Evolutionary conservation across 768 basidiomycete species (phyloP).

Genomic region (Russula vinacea): DNA sequence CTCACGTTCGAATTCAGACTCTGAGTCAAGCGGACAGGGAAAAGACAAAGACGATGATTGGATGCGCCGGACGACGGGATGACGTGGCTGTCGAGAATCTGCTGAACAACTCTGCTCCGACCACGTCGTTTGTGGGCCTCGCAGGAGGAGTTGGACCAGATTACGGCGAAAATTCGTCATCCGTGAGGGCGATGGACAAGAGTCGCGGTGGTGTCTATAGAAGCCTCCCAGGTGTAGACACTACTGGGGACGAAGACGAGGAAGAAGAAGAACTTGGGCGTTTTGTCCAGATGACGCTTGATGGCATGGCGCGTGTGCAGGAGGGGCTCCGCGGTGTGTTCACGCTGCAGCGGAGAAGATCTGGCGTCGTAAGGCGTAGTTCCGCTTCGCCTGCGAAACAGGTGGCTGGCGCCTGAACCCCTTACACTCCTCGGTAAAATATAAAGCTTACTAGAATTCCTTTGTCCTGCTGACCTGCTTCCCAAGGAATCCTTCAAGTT

Average conservation of each 20-base stretch:
- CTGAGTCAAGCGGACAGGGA: not conserved
- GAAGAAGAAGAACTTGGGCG: conserved; percentile 20
- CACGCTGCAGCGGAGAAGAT: conserved; percentile 15
- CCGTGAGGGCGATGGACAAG: conserved; percentile 5
- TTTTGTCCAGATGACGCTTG: conserved; percentile 26
- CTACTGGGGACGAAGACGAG: conserved; percentile 14
- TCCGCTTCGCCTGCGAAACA: not conserved
- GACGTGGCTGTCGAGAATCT: conserved; percentile 27
- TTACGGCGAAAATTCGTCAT: conserved; percentile 18
- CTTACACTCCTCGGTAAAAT: not conserved
- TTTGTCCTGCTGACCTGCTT: not conserved
- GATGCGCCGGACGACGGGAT: conserved; percentile 21
- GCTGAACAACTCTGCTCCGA: not conserved
- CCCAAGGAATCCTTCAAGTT: not conserved
- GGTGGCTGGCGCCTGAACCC: conserved; percentile 16
- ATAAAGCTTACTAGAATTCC: not conserved
- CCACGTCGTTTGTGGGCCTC: not conserved
- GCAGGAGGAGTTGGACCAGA: not conserved
- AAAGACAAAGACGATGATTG: not conserved
- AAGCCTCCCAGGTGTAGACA: not conserved
- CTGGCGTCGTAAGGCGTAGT: conserved; percentile 8
- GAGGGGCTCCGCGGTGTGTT: conserved; percentile 27
- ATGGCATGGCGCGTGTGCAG: conserved; percentile 25
- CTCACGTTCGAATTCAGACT: not conserved
- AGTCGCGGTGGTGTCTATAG: not conserved